Conservation (phyloP, 2,329 filamentous ascomycete genomes). For the Trichoderma polysporum region DNA sequence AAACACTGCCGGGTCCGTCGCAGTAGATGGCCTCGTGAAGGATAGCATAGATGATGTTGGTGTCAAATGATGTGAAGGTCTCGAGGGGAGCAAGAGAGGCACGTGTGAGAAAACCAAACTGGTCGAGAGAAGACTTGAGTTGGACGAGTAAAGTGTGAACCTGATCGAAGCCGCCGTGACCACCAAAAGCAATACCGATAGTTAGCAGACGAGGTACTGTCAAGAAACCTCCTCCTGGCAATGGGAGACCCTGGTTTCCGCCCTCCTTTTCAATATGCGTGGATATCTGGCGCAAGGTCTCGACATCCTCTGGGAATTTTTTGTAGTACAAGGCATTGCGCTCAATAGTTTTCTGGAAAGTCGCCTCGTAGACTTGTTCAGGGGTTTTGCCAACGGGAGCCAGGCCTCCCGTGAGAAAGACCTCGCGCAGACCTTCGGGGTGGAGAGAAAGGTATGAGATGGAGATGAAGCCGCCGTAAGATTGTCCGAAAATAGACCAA, state of each 20-base stretch:
- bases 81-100: constrained; percentile 71
- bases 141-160: constrained; percentile 74
- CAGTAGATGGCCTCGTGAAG: constrained; percentile 90
- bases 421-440: constrained; percentile 75
- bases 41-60: constrained; percentile 77
- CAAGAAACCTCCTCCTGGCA: constrained; percentile 72
- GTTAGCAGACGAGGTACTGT: constrained; percentile 74
- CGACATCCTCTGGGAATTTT: constrained; percentile 81
- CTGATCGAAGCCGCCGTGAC: constrained; percentile 71
- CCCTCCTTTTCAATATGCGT: constrained; percentile 61
- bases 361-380: constrained; percentile 72
- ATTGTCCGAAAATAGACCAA: constrained; percentile 88
- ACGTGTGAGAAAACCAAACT: constrained; percentile 72
- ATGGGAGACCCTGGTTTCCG: constrained; percentile 44
- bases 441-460: constrained; percentile 81
- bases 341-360: constrained; percentile 67
- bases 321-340: constrained; percentile 77
- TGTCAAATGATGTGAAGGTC: constrained; percentile 66
- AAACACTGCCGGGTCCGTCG: constrained; percentile 59
- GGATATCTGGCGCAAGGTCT: constrained; percentile 65
- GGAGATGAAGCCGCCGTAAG: constrained; percentile 85
- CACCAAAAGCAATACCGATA: constrained; percentile 74
- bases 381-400: constrained; percentile 70
- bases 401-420: constrained; percentile 81
- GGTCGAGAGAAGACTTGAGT: constrained; percentile 69